These are phyloP conservation scores for Epichloe sp. DNA, from an alignment of 2,329 filamentous ascomycete genomes.

Conservation along the genomic window DNA sequence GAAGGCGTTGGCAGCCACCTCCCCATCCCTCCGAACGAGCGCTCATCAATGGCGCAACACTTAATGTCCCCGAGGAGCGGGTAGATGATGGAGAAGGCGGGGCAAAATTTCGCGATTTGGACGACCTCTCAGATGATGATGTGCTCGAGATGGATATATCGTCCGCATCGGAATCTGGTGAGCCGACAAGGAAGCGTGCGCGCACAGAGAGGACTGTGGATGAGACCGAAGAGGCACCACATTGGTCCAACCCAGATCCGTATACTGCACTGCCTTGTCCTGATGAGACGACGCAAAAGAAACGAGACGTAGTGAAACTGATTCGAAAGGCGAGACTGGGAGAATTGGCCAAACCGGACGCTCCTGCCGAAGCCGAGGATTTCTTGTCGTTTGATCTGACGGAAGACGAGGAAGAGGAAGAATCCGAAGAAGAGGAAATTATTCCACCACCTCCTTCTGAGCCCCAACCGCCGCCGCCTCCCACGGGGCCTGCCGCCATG, in stretches of 20 bases:
- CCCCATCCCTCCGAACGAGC: constrained; percentile 35
- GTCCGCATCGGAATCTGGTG: constrained; percentile 20
- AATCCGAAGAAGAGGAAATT: constrained; percentile 6
- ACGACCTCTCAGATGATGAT: constrained; percentile 49
- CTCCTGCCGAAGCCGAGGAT: constrained; percentile 54
- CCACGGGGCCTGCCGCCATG: neutral
- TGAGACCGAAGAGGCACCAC: constrained; percentile 42
- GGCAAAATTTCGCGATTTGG: constrained; percentile 40
- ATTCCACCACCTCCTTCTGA: constrained; percentile 10
- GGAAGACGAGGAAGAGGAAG: constrained; percentile 34
- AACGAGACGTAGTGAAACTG: constrained; percentile 75
- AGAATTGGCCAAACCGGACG: constrained; percentile 30
- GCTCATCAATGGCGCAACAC: constrained; percentile 31
- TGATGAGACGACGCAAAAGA: constrained; percentile 60
- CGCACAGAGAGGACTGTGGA: constrained; percentile 16
- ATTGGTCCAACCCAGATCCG: constrained; percentile 93
- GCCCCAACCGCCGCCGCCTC: constrained; percentile 7
- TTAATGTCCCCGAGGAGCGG: constrained; percentile 29
- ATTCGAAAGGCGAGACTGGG: constrained; percentile 78
- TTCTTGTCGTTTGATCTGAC: constrained; percentile 78
- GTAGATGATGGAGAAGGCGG: constrained; percentile 31
- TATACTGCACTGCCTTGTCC: constrained; percentile 78
- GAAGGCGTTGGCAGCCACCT: constrained; percentile 22
- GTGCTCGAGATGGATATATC: constrained; percentile 54
- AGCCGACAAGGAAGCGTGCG: constrained; percentile 25